Evolutionary conservation across 345 rosid species (phyloP), one percentile per base, ranked within the genome.

Genomic region (Citrus cavaleriei): DNA sequence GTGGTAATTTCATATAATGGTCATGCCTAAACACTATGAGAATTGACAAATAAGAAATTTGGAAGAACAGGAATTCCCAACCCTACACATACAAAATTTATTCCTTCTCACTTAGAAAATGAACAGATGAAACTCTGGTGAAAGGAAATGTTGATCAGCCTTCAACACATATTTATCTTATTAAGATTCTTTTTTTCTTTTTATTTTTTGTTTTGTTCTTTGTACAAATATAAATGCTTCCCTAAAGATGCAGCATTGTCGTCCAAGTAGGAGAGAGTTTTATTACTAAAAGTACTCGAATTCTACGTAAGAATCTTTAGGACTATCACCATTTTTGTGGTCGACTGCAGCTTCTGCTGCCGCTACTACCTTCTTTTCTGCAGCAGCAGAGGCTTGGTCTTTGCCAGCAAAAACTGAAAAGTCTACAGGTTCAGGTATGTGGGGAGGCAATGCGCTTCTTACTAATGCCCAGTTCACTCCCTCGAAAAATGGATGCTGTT

Each of bases 381-480:
- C 68, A 72, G 78, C 64, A 42, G 57, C 72, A 21, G 87, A 72
- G 12, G 84, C 80, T 14, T 88, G 51, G 12, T 93, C 94, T 78
- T 92, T 95, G 38, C 73, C 70, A 0, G 87, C 90, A 32, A 81
- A 93, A 40, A 84, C 80, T 6, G 93, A 79, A 62, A 92, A 92
- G 81, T 93, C 94, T 34, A 92, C 86, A 0, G 94, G 91, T 22
- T 93, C 95, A 13, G 98, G 98, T 30, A 95, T 9, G 30, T 93
- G 91, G 7, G 98, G 97, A 60, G 98, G 98, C 86, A 81, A 64
- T 3, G 98, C 95, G 63, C 98, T 81, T 72, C 98, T 86, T 1
- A 95, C 95, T 0, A 95, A 80, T 34, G 98, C 98, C 98, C 98
- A 95, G 42, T 92, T 93, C 30, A 93, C 91, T 10, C 98, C 97